Evolutionary conservation across 2,329 filamentous ascomycete species (phyloP), one percentile per base, ranked within the genome.

Genomic region (Aureobasidium sp.): DNA sequence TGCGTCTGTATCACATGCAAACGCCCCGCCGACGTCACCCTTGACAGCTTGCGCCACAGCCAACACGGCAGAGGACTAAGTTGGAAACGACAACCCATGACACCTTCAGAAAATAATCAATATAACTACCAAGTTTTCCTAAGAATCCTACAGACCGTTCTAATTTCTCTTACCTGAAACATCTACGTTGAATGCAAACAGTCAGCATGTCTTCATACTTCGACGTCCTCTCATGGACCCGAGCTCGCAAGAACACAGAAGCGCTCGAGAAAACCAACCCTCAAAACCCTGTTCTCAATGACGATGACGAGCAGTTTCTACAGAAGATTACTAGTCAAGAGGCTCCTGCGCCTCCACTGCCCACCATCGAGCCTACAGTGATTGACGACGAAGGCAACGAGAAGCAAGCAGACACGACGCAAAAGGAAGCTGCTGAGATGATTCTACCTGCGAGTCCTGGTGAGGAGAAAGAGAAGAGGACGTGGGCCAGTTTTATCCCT

Each of bases 241-340:
- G 69, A 21, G 71, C 72, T 27, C 72, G 71, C 65, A 70, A 71
- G 66, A 72, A 73, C 64, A 68, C 66, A 39, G 70, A 73, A 55
- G 69, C 70, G n/a, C 66, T 73, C 16, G 65, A 72, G 57, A 71
- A 71, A 62, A 71, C 65, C 9, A 72, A 73, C 45, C 71, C 72
- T 7, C 66, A 70, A n/a, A 68, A 72, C 67, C 69, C 78, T 6
- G 78, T 86, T 3, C 70, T 86, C n/a, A 83, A 81, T 21, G 77
- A 82, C n/a, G 83, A 85, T 67, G 84, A 86, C 64, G 81, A 86
- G 66, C 75, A 77, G 58, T 86, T 85, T 66, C 71, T 86, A 37
- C 74, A 77, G 59, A 73, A 74, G 37, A 78, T 85, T 36, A 79
- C 78, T 3, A 75, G 78, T 8, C 75, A 78, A 39, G 73, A 76